Base-by-base conservation (phyloP, 2,329 filamentous ascomycete genomes). In the Fusarium multiceps region DNA sequence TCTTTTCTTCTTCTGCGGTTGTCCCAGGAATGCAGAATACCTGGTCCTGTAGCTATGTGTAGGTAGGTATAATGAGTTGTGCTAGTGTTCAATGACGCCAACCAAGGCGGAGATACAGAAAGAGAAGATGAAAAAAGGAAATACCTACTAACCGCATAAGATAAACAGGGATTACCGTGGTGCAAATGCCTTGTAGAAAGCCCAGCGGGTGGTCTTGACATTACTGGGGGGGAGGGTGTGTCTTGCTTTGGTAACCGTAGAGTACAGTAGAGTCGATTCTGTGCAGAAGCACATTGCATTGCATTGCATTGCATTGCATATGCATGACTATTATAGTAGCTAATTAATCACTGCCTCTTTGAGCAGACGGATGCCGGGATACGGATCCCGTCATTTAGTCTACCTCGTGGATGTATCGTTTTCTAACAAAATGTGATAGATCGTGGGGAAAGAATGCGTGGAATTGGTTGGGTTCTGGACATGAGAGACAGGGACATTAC, bases 391-490 rank as follows among this genome's bases (percentile, higher is more conserved):
- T 21, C 49, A 28, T 42, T 27, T 41, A 21, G 23, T 21, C 12
- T 23, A 51, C 21, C 21, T 27, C 21, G 12, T 40, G 48, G 23
- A 18, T 53, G 23, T 20, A 41, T 42, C 23, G 6, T 20, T 46
- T 69, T 62, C 25, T 45, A 40, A 71, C 51, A 48, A 71, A 30
- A 71, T 70, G 54, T 70, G 67, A 70, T 64, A 70, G 57, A 70
- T 70, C 45, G 55, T 28, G 54, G 59, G 54, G 63, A 54, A 64
- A 59, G 61, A 55, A 69, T 61, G 55, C 27, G 23, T 41, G 30
- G 37, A 56, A 41, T 25, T 54, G 55, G 62, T 67, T 51, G 42
- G 47, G 30, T 12, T 41, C n/a, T 30, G 10, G 23, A 11, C 6
- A 42, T 41, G 25, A 45, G 54, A 42, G 46, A 51, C 46, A 51